These are phyloP conservation scores for Penicillium sp. DNA, from an alignment of 2,329 filamentous ascomycete species.

Conservation along the genomic window DNA sequence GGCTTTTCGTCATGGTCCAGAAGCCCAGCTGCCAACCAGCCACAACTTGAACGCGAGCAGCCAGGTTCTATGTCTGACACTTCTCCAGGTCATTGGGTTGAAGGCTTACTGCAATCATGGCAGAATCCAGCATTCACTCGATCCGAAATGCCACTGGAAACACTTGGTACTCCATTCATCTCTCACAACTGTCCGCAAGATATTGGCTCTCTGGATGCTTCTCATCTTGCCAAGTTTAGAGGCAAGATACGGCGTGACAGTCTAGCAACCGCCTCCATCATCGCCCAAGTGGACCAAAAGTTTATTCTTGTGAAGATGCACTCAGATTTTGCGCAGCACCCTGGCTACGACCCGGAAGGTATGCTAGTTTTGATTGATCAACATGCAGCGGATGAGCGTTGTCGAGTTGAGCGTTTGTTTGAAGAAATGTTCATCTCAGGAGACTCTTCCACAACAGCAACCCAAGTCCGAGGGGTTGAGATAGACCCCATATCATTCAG, in stretches of 20 bases:
- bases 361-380: slow-evolving; percentile 80
- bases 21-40: slow-evolving; percentile 11
- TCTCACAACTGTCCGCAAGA: slow-evolving; percentile 21
- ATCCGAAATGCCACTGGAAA: slow-evolving; percentile 44
- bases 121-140: slow-evolving; percentile 71
- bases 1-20: slow-evolving; percentile 15
- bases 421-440: slow-evolving; percentile 46
- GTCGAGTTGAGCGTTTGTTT: slow-evolving; percentile 73
- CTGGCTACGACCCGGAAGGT: slow-evolving; percentile 1
- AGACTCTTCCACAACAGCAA: not conserved
- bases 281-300: slow-evolving; percentile 84
- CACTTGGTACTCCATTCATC: slow-evolving; percentile 28
- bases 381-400: slow-evolving; percentile 89
- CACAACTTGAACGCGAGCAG: slow-evolving; percentile 3
- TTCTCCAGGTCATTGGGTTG: slow-evolving; percentile 54
- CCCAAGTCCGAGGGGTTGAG: slow-evolving; percentile 24
- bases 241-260: slow-evolving; percentile 59
- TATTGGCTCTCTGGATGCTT: slow-evolving; percentile 21
- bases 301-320: slow-evolving; percentile 72
- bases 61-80: slow-evolving; percentile 8
- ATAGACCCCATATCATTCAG: slow-evolving; percentile 60
- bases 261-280: slow-evolving; percentile 61
- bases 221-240: slow-evolving; percentile 29
- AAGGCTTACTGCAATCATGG: slow-evolving; percentile 63
- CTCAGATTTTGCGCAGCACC: not conserved